Percentiles rank a stretch among this genome's conserved stretches.
These are phyloP conservation scores for Cymbidium sinense DNA, from an alignment of 106 monocot genomes.

Conservation along the genomic window DNA sequence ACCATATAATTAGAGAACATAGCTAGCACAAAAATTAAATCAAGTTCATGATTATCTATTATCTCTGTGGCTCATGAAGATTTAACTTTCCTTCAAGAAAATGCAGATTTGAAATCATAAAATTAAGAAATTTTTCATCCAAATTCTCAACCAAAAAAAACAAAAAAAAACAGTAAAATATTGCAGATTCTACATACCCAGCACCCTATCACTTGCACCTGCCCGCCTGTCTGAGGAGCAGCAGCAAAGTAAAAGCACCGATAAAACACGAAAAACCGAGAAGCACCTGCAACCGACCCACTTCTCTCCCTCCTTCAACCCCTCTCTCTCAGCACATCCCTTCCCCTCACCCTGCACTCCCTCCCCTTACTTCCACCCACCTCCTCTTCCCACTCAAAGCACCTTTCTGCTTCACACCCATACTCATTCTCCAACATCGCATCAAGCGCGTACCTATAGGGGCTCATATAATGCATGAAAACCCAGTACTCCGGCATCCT, in stretches of 20 bases:
- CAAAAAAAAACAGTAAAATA: too few relatives aligned
- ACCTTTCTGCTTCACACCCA: conserved; percentile 48
- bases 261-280: conserved; percentile 77
- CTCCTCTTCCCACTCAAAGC: conserved; percentile 42
- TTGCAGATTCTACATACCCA: too few relatives aligned
- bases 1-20: too few relatives aligned
- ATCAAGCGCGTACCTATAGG: conserved; percentile 85
- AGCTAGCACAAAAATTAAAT: too few relatives aligned
- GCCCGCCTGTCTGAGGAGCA: conserved; percentile 55
- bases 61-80: too few relatives aligned
- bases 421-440: conserved; percentile 89
- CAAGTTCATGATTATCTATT: too few relatives aligned
- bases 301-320: conserved; percentile 39
- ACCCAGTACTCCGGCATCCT: conserved; percentile 85
- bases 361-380: conserved; percentile 3
- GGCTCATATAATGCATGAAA: conserved; percentile 81
- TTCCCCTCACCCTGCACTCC: conserved; percentile 51
- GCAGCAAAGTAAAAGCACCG: conserved; percentile 69
- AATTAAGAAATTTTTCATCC: too few relatives aligned
- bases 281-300: conserved; percentile 74
- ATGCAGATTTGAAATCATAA: too few relatives aligned
- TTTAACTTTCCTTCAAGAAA: too few relatives aligned
- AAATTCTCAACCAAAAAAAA: too few relatives aligned
- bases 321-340: conserved; percentile 46
- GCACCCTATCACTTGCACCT: conserved; percentile 43